Conservation (phyloP, 2,329 filamentous ascomycete species). For the Arthrobotrys conoides region DNA sequence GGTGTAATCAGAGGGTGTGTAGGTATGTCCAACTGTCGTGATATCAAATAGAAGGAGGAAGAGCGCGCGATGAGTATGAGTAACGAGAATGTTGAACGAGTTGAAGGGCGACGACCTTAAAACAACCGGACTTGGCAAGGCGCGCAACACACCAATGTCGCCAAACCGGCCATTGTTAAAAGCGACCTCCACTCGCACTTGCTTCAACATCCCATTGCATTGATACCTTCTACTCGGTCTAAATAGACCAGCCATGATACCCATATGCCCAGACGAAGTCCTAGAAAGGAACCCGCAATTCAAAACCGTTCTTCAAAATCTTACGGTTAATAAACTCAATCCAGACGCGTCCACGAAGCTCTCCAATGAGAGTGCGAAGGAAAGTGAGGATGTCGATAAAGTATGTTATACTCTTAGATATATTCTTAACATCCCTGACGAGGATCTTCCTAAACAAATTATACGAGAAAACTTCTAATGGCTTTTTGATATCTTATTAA, state of each 20-base stretch:
- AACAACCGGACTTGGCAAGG: conserved; percentile 30
- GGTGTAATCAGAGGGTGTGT: background rate
- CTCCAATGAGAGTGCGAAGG: conserved; percentile 42
- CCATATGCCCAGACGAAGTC: conserved; percentile 62
- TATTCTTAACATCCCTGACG: background rate
- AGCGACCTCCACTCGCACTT: background rate
- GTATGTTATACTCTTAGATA: conserved; percentile 3
- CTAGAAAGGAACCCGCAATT: conserved; percentile 63
- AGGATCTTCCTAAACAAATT: background rate
- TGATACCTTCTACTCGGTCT: background rate
- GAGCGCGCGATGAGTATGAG: conserved; percentile 53
- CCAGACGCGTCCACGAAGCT: conserved; percentile 60
- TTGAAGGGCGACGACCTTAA: conserved; percentile 23
- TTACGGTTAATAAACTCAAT: conserved; percentile 63
- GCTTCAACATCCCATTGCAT: background rate
- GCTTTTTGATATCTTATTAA: background rate
- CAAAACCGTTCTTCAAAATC: conserved; percentile 62
- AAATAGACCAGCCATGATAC: conserved; percentile 61
- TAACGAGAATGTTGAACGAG: conserved; percentile 12
- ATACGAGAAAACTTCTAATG: background rate
- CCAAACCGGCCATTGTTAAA: background rate
- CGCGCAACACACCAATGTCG: conserved; percentile 34
- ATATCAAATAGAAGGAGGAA: background rate
- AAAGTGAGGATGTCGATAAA: conserved; percentile 57
- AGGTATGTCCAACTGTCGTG: background rate